phyloP scores from a whole-genome alignment of 495 filamentous ascomycete species.

The Aspergillus avenaceus region DNA sequence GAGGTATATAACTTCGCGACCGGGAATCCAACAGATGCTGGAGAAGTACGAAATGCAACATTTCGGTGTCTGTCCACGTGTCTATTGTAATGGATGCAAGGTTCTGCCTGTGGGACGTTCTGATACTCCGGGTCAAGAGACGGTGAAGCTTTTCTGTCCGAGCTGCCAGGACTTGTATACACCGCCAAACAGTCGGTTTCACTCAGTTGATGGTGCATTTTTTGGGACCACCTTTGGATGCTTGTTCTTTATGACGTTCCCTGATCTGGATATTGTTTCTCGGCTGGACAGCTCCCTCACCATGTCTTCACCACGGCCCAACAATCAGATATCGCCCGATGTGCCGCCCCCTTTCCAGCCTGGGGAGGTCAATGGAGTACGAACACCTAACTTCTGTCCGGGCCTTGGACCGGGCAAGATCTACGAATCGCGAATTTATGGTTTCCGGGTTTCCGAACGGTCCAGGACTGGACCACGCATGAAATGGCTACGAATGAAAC shows the following conservation, averaged over 20 bases:
- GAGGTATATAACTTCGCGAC: conserved; percentile 95
- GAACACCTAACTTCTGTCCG: conserved; percentile 76
- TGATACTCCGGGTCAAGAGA: conserved; percentile 93
- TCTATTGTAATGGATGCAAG: conserved; percentile 79
- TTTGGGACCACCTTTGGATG: conserved; percentile 94
- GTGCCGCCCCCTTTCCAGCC: conserved; percentile 45
- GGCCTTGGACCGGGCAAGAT: conserved; percentile 79
- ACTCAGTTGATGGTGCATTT: conserved; percentile 96
- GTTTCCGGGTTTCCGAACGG: conserved; percentile 86
- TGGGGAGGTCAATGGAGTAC: conserved; percentile 74
- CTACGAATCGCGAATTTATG: conserved; percentile 95
- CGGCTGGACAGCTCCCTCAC: conserved; percentile 22
- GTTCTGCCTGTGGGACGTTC: conserved; percentile 90
- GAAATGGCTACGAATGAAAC: conserved; percentile 90
- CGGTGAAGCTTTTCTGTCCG: conserved; percentile 97
- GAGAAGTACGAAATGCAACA: conserved; percentile 97
- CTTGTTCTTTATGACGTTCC: conserved; percentile 97
- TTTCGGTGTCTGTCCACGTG: conserved; percentile 89
- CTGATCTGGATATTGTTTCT: conserved; percentile 74
- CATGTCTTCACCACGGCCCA: conserved; percentile 26
- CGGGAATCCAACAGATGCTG: conserved; percentile 97
- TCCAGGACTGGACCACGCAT: conserved; percentile 86
- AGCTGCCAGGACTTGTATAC: conserved; percentile 96
- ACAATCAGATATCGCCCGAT: conserved; percentile 21
- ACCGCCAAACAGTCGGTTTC: conserved; percentile 94